A percentile compares a stretch with the other conserved stretches of the same genome.
Conservation (phyloP, 106 monocot species). For the Cymbidium sinense region DNA sequence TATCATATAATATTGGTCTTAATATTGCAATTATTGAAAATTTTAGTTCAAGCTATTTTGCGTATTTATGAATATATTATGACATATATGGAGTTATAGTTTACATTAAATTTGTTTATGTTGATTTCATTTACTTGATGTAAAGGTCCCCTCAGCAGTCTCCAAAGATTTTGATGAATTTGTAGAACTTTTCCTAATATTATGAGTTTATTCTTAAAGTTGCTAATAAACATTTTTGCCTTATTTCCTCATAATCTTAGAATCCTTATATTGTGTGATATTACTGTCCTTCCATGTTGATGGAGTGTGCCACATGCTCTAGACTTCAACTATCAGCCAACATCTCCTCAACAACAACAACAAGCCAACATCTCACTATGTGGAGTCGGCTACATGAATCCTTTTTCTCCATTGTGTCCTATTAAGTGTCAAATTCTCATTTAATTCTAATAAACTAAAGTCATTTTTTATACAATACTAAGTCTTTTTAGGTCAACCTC, state of each 20-base stretch:
- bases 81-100: neutral
- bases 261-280: neutral
- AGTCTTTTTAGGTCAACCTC: no score
- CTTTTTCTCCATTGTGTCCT: no score
- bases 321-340: neutral
- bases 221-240: neutral
- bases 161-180: neutral
- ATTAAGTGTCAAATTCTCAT: no score
- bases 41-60: neutral
- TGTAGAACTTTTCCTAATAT: neutral
- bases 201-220: neutral
- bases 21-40: neutral
- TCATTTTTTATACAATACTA: no score
- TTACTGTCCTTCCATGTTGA: neutral
- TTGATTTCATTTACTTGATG: neutral
- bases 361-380: no score
- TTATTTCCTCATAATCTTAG: neutral
- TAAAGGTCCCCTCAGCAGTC: neutral
- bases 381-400: no score
- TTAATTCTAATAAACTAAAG: no score
- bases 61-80: neutral
- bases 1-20: neutral
- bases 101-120: neutral
- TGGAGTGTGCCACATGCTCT: neutral
- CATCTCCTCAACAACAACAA: neutral